Conservation (phyloP, 805 yeast genomes). For the Kluyveromyces dobzhanskii region DNA sequence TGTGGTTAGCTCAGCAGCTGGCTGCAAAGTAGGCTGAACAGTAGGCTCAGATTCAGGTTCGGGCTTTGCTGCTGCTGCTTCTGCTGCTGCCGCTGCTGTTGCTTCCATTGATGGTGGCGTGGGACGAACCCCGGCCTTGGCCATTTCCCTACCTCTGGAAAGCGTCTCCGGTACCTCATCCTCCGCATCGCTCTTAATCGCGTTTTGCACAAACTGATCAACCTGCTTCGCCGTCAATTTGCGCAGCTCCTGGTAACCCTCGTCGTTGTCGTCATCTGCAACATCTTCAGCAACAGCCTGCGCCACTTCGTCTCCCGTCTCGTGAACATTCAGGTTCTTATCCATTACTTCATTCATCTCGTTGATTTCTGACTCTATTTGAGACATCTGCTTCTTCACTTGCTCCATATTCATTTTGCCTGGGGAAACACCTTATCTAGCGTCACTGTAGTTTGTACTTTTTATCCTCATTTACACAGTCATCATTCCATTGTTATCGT, state of each 20-base stretch:
- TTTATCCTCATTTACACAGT: too few relatives aligned
- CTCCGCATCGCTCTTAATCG: slow-evolving; percentile 2
- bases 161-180: background rate
- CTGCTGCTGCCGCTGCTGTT: background rate
- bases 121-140: background rate
- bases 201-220: slow-evolving; percentile 6
- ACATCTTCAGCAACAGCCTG: slow-evolving; percentile 1
- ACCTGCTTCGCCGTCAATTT: slow-evolving; percentile 8
- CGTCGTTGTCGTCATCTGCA: background rate
- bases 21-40: too few relatives aligned
- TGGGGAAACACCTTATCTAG: too few relatives aligned
- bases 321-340: slow-evolving; percentile 18
- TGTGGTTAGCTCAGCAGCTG: too few relatives aligned
- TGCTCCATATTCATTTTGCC: slow-evolving; percentile 24
- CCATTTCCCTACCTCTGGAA: background rate
- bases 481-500: too few relatives aligned
- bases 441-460: too few relatives aligned
- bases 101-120: background rate
- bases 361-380: slow-evolving; percentile 28
- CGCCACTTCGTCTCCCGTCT: slow-evolving; percentile 4
- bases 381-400: slow-evolving; percentile 27
- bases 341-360: slow-evolving; percentile 30
- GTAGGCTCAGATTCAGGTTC: background rate
- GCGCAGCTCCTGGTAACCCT: slow-evolving; percentile 1
- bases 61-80: background rate